Percentiles rank a stretch among this genome's conserved stretches.
These are phyloP conservation scores for Hydrangea macrophylla DNA, from an alignment of 148 eudicot genomes.

Conservation along the genomic window DNA sequence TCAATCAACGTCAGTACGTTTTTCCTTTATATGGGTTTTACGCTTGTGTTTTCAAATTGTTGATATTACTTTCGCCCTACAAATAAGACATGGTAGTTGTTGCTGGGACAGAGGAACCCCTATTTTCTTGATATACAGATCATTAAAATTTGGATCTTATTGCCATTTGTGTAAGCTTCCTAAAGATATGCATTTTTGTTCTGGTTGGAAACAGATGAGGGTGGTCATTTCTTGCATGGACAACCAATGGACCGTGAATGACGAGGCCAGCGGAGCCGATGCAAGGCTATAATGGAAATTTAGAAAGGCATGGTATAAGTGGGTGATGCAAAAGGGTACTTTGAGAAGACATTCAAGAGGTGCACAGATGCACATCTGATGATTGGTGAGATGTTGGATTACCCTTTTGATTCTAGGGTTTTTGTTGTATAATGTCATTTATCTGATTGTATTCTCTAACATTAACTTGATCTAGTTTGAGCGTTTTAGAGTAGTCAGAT, in stretches of 20 bases:
- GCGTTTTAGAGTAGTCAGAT: conserved; percentile 8
- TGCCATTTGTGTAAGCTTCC: neutral
- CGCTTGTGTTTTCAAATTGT: neutral
- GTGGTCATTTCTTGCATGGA: conserved; percentile 34
- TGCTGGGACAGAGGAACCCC: neutral
- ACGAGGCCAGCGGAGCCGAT: too few species aligned
- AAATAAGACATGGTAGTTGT: neutral
- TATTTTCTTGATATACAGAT: neutral
- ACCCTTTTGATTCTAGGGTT: neutral
- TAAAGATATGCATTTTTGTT: neutral
- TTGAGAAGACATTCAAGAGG: neutral
- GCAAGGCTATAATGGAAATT: neutral
- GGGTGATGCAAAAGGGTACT: neutral
- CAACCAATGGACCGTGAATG: conserved; percentile 31
- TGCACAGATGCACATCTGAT: neutral
- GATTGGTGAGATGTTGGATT: neutral
- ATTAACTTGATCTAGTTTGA: conserved; percentile 1
- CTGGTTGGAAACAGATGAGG: conserved; percentile 30
- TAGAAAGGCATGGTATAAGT: conserved; percentile 1
- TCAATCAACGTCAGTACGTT: neutral
- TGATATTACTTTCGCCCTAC: neutral
- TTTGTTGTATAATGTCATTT: conserved; percentile 17
- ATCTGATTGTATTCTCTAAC: neutral
- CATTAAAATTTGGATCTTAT: neutral
- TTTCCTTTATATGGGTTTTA: neutral